phyloP scores from a whole-genome alignment of 176 grass and related monocot genomes.

The Hsuehochloa calcarea region DNA sequence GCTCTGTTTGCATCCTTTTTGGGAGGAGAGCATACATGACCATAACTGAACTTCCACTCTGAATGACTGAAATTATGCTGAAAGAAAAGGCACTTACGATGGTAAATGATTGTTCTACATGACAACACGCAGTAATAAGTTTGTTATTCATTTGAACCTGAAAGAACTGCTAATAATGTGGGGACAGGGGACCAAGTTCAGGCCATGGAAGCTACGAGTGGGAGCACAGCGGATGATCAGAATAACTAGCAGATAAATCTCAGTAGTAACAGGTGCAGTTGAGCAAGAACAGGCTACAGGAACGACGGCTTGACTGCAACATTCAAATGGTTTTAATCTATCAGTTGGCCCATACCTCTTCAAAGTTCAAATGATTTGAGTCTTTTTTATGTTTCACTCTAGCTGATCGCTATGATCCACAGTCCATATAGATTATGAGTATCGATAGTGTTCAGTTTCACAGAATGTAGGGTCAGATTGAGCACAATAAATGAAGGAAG shows the following conservation, averaged over 20 bases:
- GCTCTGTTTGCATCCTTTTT: not conserved
- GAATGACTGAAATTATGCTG: not conserved
- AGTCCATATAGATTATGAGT: not conserved
- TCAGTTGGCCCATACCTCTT: not conserved
- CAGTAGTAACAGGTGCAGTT: not conserved
- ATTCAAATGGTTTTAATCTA: not conserved
- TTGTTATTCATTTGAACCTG: not conserved
- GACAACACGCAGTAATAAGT: not conserved
- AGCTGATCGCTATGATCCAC: not conserved
- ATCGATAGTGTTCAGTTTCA: not conserved
- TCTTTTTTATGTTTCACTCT: not conserved
- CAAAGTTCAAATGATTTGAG: not conserved
- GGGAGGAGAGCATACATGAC: not conserved
- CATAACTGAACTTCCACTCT: not conserved
- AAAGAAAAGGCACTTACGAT: too few relatives aligned
- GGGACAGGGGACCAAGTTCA: not conserved
- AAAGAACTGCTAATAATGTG: not conserved
- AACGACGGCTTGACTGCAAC: not conserved
- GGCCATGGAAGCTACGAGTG: not conserved
- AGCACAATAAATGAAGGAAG: not conserved
- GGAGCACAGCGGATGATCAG: not conserved
- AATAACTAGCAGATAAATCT: not conserved
- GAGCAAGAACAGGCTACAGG: constrained; percentile 11
- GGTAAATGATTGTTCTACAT: not conserved
- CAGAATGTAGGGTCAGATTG: not conserved